Conservation (phyloP, 805 yeast species). For the Wickerhamiella occidentalis region DNA sequence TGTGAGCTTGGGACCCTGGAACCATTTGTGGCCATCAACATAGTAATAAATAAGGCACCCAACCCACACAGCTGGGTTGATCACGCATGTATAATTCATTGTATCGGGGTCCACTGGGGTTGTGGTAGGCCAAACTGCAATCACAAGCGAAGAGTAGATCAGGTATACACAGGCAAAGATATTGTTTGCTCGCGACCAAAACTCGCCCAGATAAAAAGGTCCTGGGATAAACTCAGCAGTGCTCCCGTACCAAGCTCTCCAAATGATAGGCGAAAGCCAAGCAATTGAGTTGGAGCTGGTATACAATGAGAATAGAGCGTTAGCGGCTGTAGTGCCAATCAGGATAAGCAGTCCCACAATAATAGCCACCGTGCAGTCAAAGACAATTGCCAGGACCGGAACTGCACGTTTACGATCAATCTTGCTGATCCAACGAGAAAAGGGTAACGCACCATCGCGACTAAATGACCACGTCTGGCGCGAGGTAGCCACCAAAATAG, state of each 20-base stretch:
- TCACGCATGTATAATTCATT: constrained; percentile 62
- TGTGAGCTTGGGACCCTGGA: constrained; percentile 29
- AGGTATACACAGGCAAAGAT: constrained; percentile 40
- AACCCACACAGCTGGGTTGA: constrained; percentile 49
- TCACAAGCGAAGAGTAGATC: constrained; percentile 36
- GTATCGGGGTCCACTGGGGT: constrained; percentile 29
- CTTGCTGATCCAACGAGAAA: constrained; percentile 42
- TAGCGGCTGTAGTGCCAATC: constrained; percentile 48
- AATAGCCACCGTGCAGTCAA: constrained; percentile 40
- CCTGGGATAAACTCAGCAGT: constrained; percentile 45
- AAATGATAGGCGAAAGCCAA: constrained; percentile 49
- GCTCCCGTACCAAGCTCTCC: constrained; percentile 37
- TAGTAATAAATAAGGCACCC: constrained; percentile 41
- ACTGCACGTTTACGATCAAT: constrained; percentile 47
- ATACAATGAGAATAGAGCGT: constrained; percentile 54
- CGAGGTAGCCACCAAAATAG: constrained; percentile 49
- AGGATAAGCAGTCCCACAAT: constrained; percentile 46
- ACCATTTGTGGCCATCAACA: constrained; percentile 41
- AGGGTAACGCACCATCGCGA: constrained; percentile 64
- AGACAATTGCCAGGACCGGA: constrained; percentile 52
- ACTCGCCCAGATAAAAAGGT: constrained; percentile 48
- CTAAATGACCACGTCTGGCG: constrained; percentile 68
- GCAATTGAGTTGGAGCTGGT: constrained; percentile 53
- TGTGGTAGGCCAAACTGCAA: constrained; percentile 49
- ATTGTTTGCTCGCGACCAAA: constrained; percentile 35